phyloP scores from a whole-genome alignment of 1,139 yeast genomes.

The Geotrichum macrosporum region DNA sequence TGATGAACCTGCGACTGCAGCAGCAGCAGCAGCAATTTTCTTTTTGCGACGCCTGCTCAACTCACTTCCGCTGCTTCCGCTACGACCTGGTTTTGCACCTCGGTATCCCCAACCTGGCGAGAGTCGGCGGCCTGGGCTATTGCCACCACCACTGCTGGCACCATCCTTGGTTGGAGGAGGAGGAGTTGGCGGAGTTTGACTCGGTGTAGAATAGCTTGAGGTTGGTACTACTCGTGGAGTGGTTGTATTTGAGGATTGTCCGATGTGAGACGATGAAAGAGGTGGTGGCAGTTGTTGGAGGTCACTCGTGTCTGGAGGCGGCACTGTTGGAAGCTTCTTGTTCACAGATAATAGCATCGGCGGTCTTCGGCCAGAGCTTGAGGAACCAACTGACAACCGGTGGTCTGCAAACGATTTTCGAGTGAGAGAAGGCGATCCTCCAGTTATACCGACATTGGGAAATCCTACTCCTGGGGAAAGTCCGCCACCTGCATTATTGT shows the following conservation, averaged over 20 bases:
- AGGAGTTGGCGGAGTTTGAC: slow-evolving; percentile 13
- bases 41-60: neutral
- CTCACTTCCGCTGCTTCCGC: neutral
- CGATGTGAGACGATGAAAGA: no score
- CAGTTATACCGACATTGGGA: no score
- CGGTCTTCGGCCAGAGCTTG: slow-evolving; percentile 8
- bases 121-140: neutral
- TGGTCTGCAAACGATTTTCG: slow-evolving; percentile 16
- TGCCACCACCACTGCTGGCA: neutral
- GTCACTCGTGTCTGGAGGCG: slow-evolving; percentile 5
- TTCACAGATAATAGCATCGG: slow-evolving; percentile 11
- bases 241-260: neutral
- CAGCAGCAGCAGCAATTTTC: no score
- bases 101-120: no score
- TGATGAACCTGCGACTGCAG: no score
- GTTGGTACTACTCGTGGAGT: neutral
- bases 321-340: slow-evolving; percentile 13
- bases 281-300: neutral
- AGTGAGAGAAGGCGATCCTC: no score
- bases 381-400: slow-evolving; percentile 13
- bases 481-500: no score
- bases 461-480: no score
- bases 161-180: slow-evolving; percentile 3
- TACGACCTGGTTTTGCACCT: neutral
- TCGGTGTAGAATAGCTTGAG: slow-evolving; percentile 10